phyloP scores from a whole-genome alignment of 2,329 filamentous ascomycete species.

The Cryoendolithus antarcticus region DNA sequence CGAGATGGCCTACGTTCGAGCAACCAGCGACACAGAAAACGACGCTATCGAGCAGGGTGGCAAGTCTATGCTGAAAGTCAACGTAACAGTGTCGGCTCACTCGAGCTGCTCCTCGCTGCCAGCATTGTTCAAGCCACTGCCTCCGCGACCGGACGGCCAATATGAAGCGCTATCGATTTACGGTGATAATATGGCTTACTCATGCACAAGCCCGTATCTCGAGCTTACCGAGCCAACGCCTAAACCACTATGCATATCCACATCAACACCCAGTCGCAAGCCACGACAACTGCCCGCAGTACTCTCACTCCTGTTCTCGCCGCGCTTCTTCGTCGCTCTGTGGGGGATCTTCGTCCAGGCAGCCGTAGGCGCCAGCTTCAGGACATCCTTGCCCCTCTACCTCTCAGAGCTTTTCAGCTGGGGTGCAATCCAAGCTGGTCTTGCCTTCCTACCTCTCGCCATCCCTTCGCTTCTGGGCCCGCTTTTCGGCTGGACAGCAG shows the following conservation, averaged over 20 bases:
- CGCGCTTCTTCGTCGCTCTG: constrained; percentile 10
- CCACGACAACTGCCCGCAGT: constrained; percentile 7
- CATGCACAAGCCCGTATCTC: too few species aligned
- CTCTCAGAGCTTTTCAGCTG: constrained; percentile 11
- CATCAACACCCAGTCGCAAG: background rate
- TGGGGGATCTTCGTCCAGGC: constrained; percentile 13
- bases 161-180: background rate
- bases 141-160: background rate
- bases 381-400: constrained; percentile 11
- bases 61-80: background rate
- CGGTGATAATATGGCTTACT: too few species aligned
- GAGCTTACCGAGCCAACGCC: too few species aligned
- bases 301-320: constrained; percentile 9
- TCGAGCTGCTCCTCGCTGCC: too few species aligned
- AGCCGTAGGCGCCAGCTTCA: constrained; percentile 10
- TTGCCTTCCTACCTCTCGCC: constrained; percentile 15
- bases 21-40: background rate
- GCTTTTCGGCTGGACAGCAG: constrained; percentile 10
- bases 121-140: background rate
- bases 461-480: constrained; percentile 13
- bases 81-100: background rate
- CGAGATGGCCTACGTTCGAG: background rate
- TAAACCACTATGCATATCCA: background rate
- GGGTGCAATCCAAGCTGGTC: constrained; percentile 9
- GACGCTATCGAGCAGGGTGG: constrained; percentile 1